Evolutionary conservation across 169 alveolate species (phyloP).

Genomic region (Perkinsus marinus): DNA sequence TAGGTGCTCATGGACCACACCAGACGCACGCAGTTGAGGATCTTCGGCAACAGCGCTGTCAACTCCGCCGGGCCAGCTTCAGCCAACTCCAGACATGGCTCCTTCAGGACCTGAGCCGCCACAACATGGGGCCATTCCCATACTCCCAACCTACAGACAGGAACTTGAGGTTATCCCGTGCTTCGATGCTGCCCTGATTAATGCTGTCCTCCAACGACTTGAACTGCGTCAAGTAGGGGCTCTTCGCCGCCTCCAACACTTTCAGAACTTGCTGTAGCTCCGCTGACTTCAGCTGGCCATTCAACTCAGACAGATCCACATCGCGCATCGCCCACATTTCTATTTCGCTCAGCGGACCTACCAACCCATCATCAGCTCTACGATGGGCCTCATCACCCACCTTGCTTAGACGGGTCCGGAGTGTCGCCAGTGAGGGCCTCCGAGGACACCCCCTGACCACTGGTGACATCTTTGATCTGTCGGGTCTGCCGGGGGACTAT

Average conservation of each 20-base stretch:
- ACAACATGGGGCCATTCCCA: no score
- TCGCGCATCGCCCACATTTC: constrained; percentile 71
- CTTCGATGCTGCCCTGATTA: constrained; percentile 58
- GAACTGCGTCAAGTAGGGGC: constrained; percentile 65
- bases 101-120: constrained; percentile 49
- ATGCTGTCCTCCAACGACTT: constrained; percentile 63
- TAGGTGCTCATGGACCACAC: constrained; percentile 68
- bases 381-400: not conserved
- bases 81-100: constrained; percentile 67
- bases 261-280: constrained; percentile 58
- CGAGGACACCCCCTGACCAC: constrained; percentile 38
- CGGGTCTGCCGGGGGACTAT: constrained; percentile 33
- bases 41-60: constrained; percentile 61
- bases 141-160: constrained; percentile 17
- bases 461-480: constrained; percentile 73
- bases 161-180: constrained; percentile 64
- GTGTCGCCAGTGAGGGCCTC: constrained; percentile 25
- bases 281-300: constrained; percentile 62
- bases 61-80: constrained; percentile 68
- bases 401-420: not conserved
- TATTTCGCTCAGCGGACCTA: constrained; percentile 78
- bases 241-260: constrained; percentile 61
- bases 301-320: constrained; percentile 55
- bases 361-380: constrained; percentile 13
- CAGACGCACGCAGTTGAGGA: constrained; percentile 71